phyloP scores from a whole-genome alignment of 495 filamentous ascomycete genomes.

The Xylaria curta region DNA sequence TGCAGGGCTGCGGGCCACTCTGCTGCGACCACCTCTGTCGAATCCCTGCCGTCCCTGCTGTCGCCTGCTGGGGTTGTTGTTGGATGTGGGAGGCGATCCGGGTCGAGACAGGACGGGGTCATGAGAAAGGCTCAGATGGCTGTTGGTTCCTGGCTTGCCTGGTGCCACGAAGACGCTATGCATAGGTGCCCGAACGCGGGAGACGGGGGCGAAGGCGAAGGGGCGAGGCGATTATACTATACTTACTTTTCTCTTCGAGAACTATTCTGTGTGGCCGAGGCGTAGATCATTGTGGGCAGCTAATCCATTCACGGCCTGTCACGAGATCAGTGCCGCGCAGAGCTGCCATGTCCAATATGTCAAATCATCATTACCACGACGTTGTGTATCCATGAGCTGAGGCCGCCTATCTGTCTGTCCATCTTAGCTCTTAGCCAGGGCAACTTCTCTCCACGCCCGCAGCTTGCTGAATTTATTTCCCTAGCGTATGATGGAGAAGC shows the following conservation, averaged over 20 bases:
- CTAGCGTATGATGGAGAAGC: constrained; percentile 5
- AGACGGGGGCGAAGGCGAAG: neutral
- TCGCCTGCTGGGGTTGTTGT: too few relatives aligned
- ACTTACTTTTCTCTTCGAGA: constrained; percentile 1
- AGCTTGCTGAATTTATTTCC: constrained; percentile 1
- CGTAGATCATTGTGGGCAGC: constrained; percentile 15
- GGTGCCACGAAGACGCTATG: constrained; percentile 25
- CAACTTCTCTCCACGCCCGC: neutral
- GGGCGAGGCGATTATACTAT: neutral
- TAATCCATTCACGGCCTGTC: constrained; percentile 1
- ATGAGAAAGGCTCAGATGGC: neutral
- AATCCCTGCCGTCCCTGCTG: constrained; percentile 16
- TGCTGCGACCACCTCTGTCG: constrained; percentile 14
- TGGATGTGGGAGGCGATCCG: constrained; percentile 12
- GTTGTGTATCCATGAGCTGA: constrained; percentile 4
- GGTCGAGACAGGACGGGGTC: constrained; percentile 3
- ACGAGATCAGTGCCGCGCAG: constrained; percentile 18
- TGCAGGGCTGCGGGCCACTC: constrained; percentile 26
- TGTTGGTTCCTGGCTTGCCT: constrained; percentile 24
- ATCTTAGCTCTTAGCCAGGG: too few relatives aligned
- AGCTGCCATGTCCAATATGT: neutral
- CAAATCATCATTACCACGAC: neutral
- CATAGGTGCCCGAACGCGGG: constrained; percentile 23
- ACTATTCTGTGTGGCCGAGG: constrained; percentile 9
- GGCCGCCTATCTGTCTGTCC: neutral